Evolutionary conservation across 2,329 filamentous ascomycete genomes (phyloP).

Genomic region (Apiospora kogelbergensis): DNA sequence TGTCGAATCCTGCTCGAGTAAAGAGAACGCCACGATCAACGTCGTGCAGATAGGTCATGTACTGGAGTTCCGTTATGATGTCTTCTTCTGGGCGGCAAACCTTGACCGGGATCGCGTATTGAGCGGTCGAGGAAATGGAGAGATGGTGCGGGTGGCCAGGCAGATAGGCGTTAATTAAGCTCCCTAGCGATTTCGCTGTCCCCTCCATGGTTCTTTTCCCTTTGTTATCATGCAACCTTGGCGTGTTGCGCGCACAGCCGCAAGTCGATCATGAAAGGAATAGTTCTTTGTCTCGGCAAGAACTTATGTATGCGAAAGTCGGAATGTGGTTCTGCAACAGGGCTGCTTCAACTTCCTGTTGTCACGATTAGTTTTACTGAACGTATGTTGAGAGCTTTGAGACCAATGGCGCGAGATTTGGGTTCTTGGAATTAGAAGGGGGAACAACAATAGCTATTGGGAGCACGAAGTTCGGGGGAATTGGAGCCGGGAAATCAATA

Average conservation of each 20-base stretch:
- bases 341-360: not conserved
- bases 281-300: not conserved
- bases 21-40: slow-evolving; percentile 58
- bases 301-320: slow-evolving; percentile 10
- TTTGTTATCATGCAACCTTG: slow-evolving; percentile 32
- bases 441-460: not conserved
- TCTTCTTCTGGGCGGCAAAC: slow-evolving; percentile 47
- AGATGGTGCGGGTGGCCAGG: slow-evolving; percentile 55
- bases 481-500: not conserved
- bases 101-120: slow-evolving; percentile 44
- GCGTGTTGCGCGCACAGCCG: slow-evolving; percentile 29
- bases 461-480: not conserved
- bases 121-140: slow-evolving; percentile 47
- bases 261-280: slow-evolving; percentile 28
- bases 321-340: not conserved
- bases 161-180: slow-evolving; percentile 51
- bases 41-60: slow-evolving; percentile 57
- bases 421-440: not conserved
- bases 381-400: not conserved
- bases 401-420: not conserved
- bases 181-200: slow-evolving; percentile 56
- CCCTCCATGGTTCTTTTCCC: slow-evolving; percentile 49
- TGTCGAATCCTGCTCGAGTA: slow-evolving; percentile 57
- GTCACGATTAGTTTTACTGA: not conserved
- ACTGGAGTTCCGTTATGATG: slow-evolving; percentile 51